Evolutionary conservation across 306 rosid genomes (phyloP), one percentile per base, ranked within the genome.

Genomic region (Canavalia gladiata): DNA sequence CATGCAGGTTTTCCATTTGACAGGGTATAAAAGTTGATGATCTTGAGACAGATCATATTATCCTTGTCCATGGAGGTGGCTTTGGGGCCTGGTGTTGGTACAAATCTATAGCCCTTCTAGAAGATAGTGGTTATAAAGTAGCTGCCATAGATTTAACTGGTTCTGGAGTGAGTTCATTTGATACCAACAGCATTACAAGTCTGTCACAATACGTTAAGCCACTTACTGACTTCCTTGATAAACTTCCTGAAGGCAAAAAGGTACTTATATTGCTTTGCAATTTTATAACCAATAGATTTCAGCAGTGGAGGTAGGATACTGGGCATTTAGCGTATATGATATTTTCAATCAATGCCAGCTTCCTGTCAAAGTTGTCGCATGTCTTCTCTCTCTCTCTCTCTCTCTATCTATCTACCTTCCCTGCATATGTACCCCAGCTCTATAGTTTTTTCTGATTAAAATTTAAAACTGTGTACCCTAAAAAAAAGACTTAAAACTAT

Each of bases 51-150:
- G 88, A 81, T 74, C 91, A 82, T 87, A 90, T 93, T 89, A 96
- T 95, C 79, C 99, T 95, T 78, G 93, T 95, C 57, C 99, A 95
- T 70, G 99, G 99, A 74, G 99, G 99, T 52, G 99, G 99, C 35
- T 95, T 95, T 49, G 99, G 99, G 79, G 99, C 99, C 12, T 95
- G 99, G 99, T 95, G 99, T 86, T 95, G 99, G 99, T 95, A 95
- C 86, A 95, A 95, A 89, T 91, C 99, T 57, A 95, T 95, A 71
- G 97, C 99, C 42, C 97, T 93, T 79, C 84, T 95, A 37, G 99
- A 93, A 87, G 98, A 95, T 81, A 89, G 84, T 45, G 97, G 99
- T 82, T 95, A 85, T 78, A 90, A 86, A 83, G 99, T 91, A 9
- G 67, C 93, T 76, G 99, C 98, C 57, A 81, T 95, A 78, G 98